These are phyloP conservation scores for Colletotrichum sp. DNA, from an alignment of 2,329 filamentous ascomycete genomes.

Conservation along the genomic window DNA sequence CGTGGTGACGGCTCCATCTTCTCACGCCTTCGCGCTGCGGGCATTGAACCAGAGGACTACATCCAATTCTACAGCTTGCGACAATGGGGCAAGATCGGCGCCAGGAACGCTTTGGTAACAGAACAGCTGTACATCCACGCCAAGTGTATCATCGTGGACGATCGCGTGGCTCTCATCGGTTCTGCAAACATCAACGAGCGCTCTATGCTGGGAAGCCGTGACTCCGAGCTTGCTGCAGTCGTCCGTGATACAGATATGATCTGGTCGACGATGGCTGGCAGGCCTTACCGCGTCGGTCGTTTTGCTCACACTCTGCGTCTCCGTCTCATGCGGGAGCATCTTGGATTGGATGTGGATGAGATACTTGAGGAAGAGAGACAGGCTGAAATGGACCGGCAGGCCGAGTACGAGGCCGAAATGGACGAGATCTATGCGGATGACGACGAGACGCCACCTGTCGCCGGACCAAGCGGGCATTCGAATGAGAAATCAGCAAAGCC, in stretches of 20 bases:
- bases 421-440: constrained; percentile 64
- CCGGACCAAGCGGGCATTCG: constrained; percentile 5
- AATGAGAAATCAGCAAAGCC: neutral
- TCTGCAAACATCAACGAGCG: constrained; percentile 99
- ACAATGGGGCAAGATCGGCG: constrained; percentile 90
- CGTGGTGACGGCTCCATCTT: constrained; percentile 93
- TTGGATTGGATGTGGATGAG: constrained; percentile 94
- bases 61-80: constrained; percentile 94
- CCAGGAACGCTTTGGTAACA: constrained; percentile 78
- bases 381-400: constrained; percentile 66
- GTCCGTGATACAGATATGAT: constrained; percentile 94
- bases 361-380: constrained; percentile 80
- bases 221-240: constrained; percentile 90
- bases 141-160: constrained; percentile 95
- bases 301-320: constrained; percentile 94
- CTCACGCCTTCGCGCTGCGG: constrained; percentile 76
- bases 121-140: constrained; percentile 99
- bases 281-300: constrained; percentile 86
- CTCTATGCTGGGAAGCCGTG: constrained; percentile 89
- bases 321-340: constrained; percentile 93
- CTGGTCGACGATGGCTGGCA: constrained; percentile 87
- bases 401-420: constrained; percentile 63
- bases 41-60: constrained; percentile 92
- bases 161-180: constrained; percentile 90
- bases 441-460: constrained; percentile 27